Percentiles rank a stretch among this genome's conserved stretches.
Conservation (phyloP, 1,139 yeast genomes). For the Sugiyamaella neomexicana region DNA sequence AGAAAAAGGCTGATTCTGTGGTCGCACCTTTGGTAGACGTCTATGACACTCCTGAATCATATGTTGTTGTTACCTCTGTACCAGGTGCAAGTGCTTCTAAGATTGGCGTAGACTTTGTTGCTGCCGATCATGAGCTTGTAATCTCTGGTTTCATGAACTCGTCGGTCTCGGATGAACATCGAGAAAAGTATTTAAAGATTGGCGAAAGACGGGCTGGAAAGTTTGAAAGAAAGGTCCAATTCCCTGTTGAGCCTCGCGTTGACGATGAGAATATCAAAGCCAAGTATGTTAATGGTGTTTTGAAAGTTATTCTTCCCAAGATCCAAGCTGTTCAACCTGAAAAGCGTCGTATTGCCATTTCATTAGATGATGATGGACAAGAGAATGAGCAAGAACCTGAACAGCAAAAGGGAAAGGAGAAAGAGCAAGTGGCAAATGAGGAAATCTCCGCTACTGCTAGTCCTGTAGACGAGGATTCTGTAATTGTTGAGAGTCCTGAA, state of each 20-base stretch:
- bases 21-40: conserved; percentile 58
- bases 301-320: conserved; percentile 54
- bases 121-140: conserved; percentile 31
- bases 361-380: conserved; percentile 22
- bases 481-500: conserved; percentile 20
- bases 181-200: conserved; percentile 20
- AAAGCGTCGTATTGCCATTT: conserved; percentile 24
- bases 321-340: conserved; percentile 24
- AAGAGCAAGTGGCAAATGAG: background rate
- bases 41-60: conserved; percentile 49
- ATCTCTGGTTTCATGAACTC: conserved; percentile 22
- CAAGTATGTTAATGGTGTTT: conserved; percentile 51
- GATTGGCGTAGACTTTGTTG: conserved; percentile 57
- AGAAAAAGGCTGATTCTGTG: conserved; percentile 45
- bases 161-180: conserved; percentile 18
- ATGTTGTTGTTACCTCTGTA: conserved; percentile 49
- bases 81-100: conserved; percentile 56
- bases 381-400: conserved; percentile 6
- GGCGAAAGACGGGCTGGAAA: conserved; percentile 40
- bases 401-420: conserved; percentile 1
- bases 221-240: conserved; percentile 54
- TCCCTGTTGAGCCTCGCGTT: conserved; percentile 53
- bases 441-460: background rate
- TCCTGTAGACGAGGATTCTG: conserved; percentile 14
- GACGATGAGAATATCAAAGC: conserved; percentile 55